Percentiles rank a stretch among this genome's conserved stretches.
phyloP scores from a whole-genome alignment of 805 yeast genomes.

The Zygoascus bituminiphila region DNA sequence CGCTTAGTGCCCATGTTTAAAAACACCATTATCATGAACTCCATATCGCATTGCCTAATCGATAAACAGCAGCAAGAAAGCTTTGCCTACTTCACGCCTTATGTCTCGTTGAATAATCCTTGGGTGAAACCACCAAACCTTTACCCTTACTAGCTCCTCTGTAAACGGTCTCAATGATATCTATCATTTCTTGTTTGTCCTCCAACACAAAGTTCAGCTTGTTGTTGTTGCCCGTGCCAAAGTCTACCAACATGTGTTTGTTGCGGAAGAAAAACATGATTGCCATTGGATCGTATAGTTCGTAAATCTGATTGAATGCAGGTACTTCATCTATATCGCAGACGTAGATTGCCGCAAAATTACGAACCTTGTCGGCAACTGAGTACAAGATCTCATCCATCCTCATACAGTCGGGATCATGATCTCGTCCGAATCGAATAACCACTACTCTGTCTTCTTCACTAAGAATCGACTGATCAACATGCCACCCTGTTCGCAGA shows the following conservation, averaged over 20 bases:
- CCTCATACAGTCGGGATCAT: constrained; percentile 68
- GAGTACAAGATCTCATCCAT: constrained; percentile 83
- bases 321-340: constrained; percentile 87
- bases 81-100: no score
- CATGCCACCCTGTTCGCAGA: constrained; percentile 86
- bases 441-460: constrained; percentile 87
- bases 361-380: constrained; percentile 73
- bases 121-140: constrained; percentile 83
- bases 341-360: constrained; percentile 80
- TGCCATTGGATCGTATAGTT: constrained; percentile 80
- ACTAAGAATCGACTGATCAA: constrained; percentile 86
- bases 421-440: constrained; percentile 78
- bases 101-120: constrained; percentile 25
- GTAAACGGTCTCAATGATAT: constrained; percentile 80
- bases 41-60: no score
- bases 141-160: constrained; percentile 89
- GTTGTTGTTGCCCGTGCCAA: constrained; percentile 96
- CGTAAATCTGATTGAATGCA: constrained; percentile 87
- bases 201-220: constrained; percentile 74
- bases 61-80: no score
- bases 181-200: constrained; percentile 84
- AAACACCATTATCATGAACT: no score
- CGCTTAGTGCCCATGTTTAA: no score
- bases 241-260: constrained; percentile 96
- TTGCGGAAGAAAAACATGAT: constrained; percentile 90